Evolutionary conservation across 2,329 filamentous ascomycete genomes (phyloP), one percentile per base, ranked within the genome.

Genomic region (Cercospora sp.): DNA sequence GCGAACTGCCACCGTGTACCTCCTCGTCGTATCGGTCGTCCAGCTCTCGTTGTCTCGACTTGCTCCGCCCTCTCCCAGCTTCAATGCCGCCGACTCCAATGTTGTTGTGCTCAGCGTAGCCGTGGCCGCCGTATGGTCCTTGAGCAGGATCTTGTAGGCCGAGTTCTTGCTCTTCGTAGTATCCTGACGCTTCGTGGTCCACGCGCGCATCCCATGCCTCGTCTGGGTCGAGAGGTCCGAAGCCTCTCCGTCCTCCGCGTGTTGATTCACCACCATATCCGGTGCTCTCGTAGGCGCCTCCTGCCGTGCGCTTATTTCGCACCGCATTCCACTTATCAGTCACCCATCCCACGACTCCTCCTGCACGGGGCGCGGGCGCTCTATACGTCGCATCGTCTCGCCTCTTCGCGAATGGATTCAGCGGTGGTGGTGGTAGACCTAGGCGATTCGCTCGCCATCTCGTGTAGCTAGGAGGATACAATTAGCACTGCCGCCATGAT

Each of bases 171-270:
- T 94, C 92, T 76, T 94, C 92, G 76, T 92, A 90, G 79, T 92
- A 92, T 1, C 85, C 85, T 23, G 83, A 83, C 18, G 89, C 87
- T 78, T 94, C 91, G 73, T 88, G 85, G 67, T 91, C 91, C 4
- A 96, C 91, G 68, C 91, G 84, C 70, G 91, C 81, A 80, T 95
- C 92, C 93, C 93, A 96, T 1, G 92, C 91, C 76, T 94, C 91
- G 77, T 96, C 92, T 1, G 91, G 91, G 75, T 95, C 92, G 57
- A 93, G 85, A 3, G 88, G 83, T 1, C 89, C 88, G 77, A 91
- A 89, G 23, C 87, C 87, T 64, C 86, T 80, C 6, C 70, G 68
- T n/a, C 72, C 53, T 70, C 76, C 63, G 26, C 67, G 33, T 51
- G 67, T 63, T 33, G 48, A 31, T 18, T 62, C 66, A 23, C 65